Evolutionary conservation across 164 flowering plant species (phyloP).

Genomic region (Kalanchoe fedtschenkoi): DNA sequence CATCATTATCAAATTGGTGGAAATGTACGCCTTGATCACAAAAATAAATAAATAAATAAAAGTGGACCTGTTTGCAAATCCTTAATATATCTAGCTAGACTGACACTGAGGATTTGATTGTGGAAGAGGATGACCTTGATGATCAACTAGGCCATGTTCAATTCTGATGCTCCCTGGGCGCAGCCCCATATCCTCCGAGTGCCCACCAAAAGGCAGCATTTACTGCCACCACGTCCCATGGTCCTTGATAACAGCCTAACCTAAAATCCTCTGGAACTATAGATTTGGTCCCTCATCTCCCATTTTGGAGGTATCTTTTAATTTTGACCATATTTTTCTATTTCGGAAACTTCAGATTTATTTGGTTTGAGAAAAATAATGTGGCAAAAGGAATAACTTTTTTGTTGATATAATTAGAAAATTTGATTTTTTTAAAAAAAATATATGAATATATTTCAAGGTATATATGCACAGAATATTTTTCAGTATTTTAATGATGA

Average conservation of each 20-base stretch:
- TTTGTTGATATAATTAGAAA: too few relatives aligned
- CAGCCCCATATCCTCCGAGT: background rate
- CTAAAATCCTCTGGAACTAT: background rate
- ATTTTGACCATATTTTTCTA: too few relatives aligned
- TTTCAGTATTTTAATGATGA: too few relatives aligned
- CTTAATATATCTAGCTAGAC: background rate
- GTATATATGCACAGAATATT: too few relatives aligned
- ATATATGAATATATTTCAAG: too few relatives aligned
- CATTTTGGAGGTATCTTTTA: background rate
- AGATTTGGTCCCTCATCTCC: conserved; percentile 1
- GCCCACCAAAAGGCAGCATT: background rate
- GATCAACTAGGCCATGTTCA: conserved; percentile 4
- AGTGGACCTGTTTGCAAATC: too few relatives aligned
- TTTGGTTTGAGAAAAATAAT: too few relatives aligned
- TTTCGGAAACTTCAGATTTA: too few relatives aligned
- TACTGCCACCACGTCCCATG: background rate
- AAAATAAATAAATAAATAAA: background rate
- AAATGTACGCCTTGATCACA: too few relatives aligned
- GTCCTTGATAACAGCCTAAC: conserved; percentile 2
- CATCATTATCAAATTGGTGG: too few relatives aligned
- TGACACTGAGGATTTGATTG: background rate
- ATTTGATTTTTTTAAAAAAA: too few relatives aligned
- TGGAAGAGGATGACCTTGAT: background rate
- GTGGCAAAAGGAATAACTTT: too few relatives aligned
- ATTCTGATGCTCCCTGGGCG: background rate